Base-by-base conservation (phyloP, 805 yeast species). In the Monosporozyma solicola region DNA sequence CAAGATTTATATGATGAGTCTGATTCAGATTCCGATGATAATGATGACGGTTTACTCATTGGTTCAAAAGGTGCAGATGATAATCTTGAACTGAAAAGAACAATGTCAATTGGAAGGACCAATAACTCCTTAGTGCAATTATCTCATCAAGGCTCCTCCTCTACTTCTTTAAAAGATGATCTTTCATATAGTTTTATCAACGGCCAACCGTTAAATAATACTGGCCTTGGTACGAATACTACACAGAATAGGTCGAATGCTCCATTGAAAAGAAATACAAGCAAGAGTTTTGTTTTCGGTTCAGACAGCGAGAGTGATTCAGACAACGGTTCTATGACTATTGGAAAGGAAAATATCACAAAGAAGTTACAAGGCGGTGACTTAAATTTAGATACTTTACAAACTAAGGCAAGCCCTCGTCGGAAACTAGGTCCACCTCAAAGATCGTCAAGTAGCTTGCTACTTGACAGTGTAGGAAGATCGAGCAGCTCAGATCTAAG, bases 271-370 rank as follows among this genome's bases (percentile, higher is more conserved):
- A 56, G 64, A 20, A 58, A 55, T 41, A 49, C 67, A 0, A 56
- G 60, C 3, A 59, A 60, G 31, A 64, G 57, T 49, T 66, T 66
- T 49, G 61, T 65, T 29, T 63, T 66, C 51, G 59, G 58, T 46
- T 67, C 71, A 2, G 69, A 66, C 35, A 64, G 68, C 41, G 69
- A 61, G 11, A 65, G 59, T 22, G 60, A 61, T 16, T 61, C 53
- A 10, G 59, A 60, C 35, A 57, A 54, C 6, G 55, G 46, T 11
- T 15, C 33, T 13, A 16, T 24, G 5, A 25, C 25, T 22, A 47
- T 31, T 32, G 51, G 50, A 27, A 41, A 54, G 7, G 52, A 49
- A 24, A 41, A 37, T 35, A 39, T 31, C 6, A 33, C 49, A 16
- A 39, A 20, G 3, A 15, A 16, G 5, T 29, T 43, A 46, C 47